phyloP scores from a whole-genome alignment of 768 basidiomycete genomes.

The Mycena vitilis region DNA sequence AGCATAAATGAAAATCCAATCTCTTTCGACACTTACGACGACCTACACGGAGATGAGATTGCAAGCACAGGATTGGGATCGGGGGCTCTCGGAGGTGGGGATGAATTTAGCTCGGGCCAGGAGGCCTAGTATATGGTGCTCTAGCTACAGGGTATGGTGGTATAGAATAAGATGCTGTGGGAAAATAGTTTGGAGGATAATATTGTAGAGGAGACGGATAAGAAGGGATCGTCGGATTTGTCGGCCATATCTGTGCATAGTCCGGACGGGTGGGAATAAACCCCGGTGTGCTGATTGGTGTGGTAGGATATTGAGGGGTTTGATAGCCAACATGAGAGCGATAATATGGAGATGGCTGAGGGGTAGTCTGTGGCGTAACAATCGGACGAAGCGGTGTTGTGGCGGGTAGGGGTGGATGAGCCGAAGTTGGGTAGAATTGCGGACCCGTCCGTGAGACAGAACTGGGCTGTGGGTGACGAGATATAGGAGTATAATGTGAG shows the following conservation, averaged over 20 bases:
- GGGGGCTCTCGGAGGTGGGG: conserved; percentile 33
- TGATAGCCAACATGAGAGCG: not conserved
- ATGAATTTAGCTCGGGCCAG: conserved; percentile 28
- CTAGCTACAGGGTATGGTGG: not conserved
- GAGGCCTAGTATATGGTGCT: conserved; percentile 4
- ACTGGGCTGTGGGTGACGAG: not conserved
- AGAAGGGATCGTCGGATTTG: not conserved
- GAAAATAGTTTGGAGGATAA: conserved; percentile 8
- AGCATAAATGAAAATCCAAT: conserved; percentile 24
- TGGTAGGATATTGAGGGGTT: conserved; percentile 1
- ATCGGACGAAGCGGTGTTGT: not conserved
- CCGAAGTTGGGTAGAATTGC: no score
- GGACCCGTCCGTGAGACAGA: not conserved
- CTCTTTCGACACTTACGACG: conserved; percentile 26
- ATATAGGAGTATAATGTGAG: not conserved
- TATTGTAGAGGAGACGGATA: not conserved
- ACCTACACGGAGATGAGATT: conserved; percentile 33
- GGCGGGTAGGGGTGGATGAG: no score
- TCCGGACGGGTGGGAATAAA: conserved; percentile 7
- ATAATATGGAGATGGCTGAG: not conserved
- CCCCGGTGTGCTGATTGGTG: not conserved
- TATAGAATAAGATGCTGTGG: not conserved
- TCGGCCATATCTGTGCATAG: conserved; percentile 4
- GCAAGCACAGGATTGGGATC: not conserved
- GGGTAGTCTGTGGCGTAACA: not conserved